Base-by-base conservation (phyloP, 305 asterid species). In the Ruellia speciosa region DNA sequence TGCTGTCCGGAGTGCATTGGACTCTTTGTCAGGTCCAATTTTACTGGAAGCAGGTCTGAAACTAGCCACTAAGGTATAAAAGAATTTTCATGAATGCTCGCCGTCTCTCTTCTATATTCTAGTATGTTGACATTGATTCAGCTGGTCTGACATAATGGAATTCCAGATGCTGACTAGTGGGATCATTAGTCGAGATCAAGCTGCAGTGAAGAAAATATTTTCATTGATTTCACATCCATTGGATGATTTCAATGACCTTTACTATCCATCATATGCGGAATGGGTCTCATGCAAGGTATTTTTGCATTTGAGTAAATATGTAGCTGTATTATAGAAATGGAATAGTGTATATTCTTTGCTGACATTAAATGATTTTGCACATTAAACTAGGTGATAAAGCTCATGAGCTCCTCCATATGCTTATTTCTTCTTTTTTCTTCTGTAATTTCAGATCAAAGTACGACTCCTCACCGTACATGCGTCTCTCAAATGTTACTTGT, bases 281-380 rank as follows among this genome's bases (percentile, higher is more conserved):
- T 93, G 97, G 97, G 99, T 89, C 73, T 86, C 96, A 56, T 86
- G 97, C 95, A 93, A 93, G 99, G 99, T 55, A 16, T 47, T 47
- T 79, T 52, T 52, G 46, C 17, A 68, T 65, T 48, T 34, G 31
- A 17, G 47, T 52, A n/a, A 45, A 45, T 53, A n/a, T 49, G 45
- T 66, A 50, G 51, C 60, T 56, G 19, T 28, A 43, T 43, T 12
- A 43, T 5, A 12, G 15, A n/a, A 4, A n/a, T n/a, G 16, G 16
- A 43, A 6, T 11, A 43, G 3, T 43, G 8, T 4, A 43, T 43
- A 43, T 43, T 12, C 11, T 43, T 51, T 68, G 20, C 61, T 65
- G 39, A 33, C 54, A 35, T 39, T 61, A 39, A 20, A 19, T 46
- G 63, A 59, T 75, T 75, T 74, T 52, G 52, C 63, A 63, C 31